phyloP scores from a whole-genome alignment of 495 filamentous ascomycete genomes.

The Penicillium salamii region DNA sequence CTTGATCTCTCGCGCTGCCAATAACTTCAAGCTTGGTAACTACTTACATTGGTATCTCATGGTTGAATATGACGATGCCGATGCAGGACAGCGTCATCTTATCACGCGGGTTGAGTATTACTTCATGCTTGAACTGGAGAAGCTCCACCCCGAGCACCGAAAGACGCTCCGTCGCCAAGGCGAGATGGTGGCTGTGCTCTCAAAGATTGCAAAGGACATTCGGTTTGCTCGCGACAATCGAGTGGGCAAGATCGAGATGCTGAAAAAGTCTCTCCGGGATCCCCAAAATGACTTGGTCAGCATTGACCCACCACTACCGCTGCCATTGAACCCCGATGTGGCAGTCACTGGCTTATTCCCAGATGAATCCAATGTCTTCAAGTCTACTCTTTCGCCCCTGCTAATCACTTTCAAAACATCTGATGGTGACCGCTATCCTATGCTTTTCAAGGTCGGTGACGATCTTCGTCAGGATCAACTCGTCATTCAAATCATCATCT shows the following conservation, averaged over 20 bases:
- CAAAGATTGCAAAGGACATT: constrained; percentile 86
- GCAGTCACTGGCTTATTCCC: constrained; percentile 74
- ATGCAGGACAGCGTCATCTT: constrained; percentile 70
- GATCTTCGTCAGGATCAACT: constrained; percentile 97
- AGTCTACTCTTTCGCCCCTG: constrained; percentile 86
- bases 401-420: constrained; percentile 86
- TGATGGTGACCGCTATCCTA: constrained; percentile 73
- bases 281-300: constrained; percentile 80
- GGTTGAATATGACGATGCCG: constrained; percentile 89
- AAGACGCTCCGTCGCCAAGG: constrained; percentile 81
- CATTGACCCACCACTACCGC: constrained; percentile 82
- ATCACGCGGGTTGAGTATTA: constrained; percentile 92
- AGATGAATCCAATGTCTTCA: constrained; percentile 89
- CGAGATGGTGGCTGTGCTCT: constrained; percentile 81
- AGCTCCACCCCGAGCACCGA: constrained; percentile 58
- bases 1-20: constrained; percentile 77
- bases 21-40: constrained; percentile 87
- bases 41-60: constrained; percentile 98
- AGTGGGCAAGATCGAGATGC: constrained; percentile 71
- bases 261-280: constrained; percentile 81
- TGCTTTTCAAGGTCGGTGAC: constrained; percentile 97
- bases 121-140: constrained; percentile 82
- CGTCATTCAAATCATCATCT: constrained; percentile 94
- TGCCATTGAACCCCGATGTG: constrained; percentile 85
- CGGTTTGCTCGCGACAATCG: constrained; percentile 77